phyloP scores from a whole-genome alignment of 225 moss, liverwort and hornwort genomes.

The Pseudisothecium myosuroides region DNA sequence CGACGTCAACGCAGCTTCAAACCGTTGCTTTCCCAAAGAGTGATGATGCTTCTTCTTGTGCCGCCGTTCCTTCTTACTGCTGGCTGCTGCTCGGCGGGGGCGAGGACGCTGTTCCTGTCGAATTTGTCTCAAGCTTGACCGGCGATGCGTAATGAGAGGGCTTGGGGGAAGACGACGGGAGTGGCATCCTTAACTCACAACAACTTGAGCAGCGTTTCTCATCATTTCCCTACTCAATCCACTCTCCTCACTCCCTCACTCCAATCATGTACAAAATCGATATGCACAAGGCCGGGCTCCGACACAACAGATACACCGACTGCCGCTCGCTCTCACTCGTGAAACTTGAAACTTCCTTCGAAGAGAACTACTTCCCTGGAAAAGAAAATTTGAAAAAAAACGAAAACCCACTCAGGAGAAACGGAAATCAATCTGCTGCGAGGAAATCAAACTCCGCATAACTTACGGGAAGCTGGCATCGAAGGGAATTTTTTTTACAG shows the following conservation, averaged over 20 bases:
- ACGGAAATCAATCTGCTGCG: neutral
- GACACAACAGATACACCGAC: neutral
- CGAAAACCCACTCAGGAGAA: too few relatives aligned
- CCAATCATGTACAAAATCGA: neutral
- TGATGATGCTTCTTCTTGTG: slow-evolving; percentile 21
- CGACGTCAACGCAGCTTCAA: slow-evolving; percentile 27
- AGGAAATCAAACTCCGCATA: neutral
- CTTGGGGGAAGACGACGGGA: slow-evolving; percentile 5
- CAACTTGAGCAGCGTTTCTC: neutral
- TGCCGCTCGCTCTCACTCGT: too few relatives aligned
- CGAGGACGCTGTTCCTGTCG: neutral
- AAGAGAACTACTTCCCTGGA: neutral
- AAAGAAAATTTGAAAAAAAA: neutral
- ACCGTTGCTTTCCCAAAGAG: neutral
- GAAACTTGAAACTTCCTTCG: neutral
- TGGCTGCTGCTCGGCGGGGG: slow-evolving; percentile 8
- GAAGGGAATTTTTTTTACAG: neutral
- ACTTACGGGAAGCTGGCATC: neutral
- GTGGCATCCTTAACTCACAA: slow-evolving; percentile 20
- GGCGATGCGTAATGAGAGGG: slow-evolving; percentile 12
- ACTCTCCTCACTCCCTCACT: neutral
- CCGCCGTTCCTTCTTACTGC: slow-evolving; percentile 19
- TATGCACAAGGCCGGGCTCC: neutral
- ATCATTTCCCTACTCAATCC: neutral
- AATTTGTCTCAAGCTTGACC: too few relatives aligned